Evolutionary conservation across 2,329 filamentous ascomycete genomes (phyloP).

Genomic region (Blastomyces parvus): DNA sequence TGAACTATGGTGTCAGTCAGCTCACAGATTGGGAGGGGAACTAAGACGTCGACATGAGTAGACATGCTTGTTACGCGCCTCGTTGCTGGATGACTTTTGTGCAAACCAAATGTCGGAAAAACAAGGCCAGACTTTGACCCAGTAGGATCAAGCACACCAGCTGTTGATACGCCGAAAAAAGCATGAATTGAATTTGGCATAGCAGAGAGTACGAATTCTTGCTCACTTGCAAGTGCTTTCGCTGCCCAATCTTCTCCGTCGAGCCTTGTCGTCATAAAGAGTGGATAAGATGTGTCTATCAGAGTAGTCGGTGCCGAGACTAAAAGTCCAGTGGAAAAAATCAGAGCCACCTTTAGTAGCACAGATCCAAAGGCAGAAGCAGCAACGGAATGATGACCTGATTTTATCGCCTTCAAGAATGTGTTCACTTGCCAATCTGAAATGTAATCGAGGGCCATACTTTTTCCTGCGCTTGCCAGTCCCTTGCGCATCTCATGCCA

Average conservation of each 20-base stretch:
- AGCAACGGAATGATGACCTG: not conserved
- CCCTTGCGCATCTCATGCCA: slow-evolving; percentile 1
- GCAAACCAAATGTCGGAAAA: slow-evolving; percentile 6
- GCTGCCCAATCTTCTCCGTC: not conserved
- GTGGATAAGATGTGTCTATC: not conserved
- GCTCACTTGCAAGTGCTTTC: not conserved
- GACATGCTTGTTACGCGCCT: not conserved
- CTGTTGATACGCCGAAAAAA: not conserved
- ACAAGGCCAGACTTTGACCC: slow-evolving; percentile 1
- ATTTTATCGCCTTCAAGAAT: not conserved
- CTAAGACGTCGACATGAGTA: not conserved
- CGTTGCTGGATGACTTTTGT: not conserved
- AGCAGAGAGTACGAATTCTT: not conserved
- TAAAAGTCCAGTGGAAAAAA: slow-evolving; percentile 4
- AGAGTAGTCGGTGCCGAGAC: slow-evolving; percentile 1
- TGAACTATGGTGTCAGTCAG: not conserved
- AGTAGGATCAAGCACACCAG: not conserved
- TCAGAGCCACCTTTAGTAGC: not conserved
- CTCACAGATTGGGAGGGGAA: not conserved
- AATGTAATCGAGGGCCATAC: not conserved
- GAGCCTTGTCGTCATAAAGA: not conserved
- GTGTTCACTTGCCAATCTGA: not conserved
- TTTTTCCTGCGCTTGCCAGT: not conserved
- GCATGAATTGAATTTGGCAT: not conserved
- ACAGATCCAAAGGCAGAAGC: not conserved